phyloP scores from a whole-genome alignment of 2,329 filamentous ascomycete species.

The Fusarium continuum region DNA sequence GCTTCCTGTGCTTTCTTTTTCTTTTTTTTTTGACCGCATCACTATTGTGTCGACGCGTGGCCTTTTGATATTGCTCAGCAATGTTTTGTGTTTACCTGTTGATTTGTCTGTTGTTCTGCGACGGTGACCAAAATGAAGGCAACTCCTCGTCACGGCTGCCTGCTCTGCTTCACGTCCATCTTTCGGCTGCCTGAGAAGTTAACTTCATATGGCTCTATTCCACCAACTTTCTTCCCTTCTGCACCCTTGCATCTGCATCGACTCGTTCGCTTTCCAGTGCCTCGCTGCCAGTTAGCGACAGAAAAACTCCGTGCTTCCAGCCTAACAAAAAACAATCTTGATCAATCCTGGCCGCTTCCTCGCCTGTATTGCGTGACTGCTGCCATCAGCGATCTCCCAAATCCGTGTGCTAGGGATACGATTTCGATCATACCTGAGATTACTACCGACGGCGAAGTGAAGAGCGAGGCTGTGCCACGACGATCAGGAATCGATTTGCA shows the following conservation, averaged over 20 bases:
- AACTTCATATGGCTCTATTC: constrained; percentile 8
- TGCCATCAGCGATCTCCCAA: constrained; percentile 33
- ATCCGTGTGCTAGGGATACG: constrained; percentile 36
- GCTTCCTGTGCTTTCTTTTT: constrained; percentile 9
- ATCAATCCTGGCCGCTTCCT: constrained; percentile 20
- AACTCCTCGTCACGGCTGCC: constrained; percentile 17
- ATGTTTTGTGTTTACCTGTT: neutral
- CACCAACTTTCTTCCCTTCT: neutral
- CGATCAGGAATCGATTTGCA: constrained; percentile 22
- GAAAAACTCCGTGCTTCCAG: constrained; percentile 23
- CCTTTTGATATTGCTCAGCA: neutral
- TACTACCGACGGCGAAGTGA: constrained; percentile 24
- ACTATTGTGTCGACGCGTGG: neutral
- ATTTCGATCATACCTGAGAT: constrained; percentile 25
- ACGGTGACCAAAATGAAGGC: constrained; percentile 18
- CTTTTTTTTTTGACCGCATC: constrained; percentile 13
- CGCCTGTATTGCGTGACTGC: constrained; percentile 38
- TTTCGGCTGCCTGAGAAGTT: constrained; percentile 14
- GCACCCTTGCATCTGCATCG: constrained; percentile 11
- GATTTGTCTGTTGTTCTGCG: constrained; percentile 8
- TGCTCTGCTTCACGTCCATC: constrained; percentile 28
- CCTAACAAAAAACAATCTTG: constrained; percentile 11
- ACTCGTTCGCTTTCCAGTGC: constrained; percentile 12
- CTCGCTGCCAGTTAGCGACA: constrained; percentile 14
- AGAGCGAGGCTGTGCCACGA: constrained; percentile 26